Evolutionary conservation across 441 rosid species (phyloP).

Genomic region (Theobroma grandiflorum): DNA sequence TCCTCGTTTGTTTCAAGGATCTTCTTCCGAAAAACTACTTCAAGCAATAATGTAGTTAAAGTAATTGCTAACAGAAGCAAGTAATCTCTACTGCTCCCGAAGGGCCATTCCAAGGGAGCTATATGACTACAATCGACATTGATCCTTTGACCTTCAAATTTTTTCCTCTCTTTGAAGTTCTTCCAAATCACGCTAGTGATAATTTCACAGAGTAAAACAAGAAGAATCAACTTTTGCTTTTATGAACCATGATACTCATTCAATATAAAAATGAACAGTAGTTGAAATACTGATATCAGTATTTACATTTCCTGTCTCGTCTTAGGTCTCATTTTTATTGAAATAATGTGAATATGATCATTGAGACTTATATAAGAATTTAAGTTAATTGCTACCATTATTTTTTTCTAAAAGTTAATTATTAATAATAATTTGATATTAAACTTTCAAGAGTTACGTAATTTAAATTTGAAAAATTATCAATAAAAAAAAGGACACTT

Average conservation of each 20-base stretch:
- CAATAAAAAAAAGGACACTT: no score
- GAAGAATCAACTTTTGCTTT: not conserved
- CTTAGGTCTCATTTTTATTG: no score
- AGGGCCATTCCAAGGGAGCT: not conserved
- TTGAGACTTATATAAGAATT: no score
- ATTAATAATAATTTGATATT: no score
- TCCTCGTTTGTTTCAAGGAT: not conserved
- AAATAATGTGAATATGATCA: no score
- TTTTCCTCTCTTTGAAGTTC: slow-evolving; percentile 16
- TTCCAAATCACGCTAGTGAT: not conserved
- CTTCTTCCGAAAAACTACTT: not conserved
- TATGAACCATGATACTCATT: not conserved
- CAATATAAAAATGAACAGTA: not conserved
- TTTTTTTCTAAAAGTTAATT: no score
- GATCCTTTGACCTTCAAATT: not conserved
- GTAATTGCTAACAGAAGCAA: not conserved
- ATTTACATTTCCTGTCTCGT: not conserved
- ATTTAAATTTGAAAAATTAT: no score
- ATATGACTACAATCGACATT: not conserved
- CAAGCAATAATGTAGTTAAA: not conserved
- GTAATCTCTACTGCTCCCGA: not conserved
- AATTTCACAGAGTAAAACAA: not conserved
- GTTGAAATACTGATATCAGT: not conserved
- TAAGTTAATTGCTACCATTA: no score
- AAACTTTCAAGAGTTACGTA: no score